Conservation (phyloP, 2,329 filamentous ascomycete species). For the Cercospora zeae-maydis region DNA sequence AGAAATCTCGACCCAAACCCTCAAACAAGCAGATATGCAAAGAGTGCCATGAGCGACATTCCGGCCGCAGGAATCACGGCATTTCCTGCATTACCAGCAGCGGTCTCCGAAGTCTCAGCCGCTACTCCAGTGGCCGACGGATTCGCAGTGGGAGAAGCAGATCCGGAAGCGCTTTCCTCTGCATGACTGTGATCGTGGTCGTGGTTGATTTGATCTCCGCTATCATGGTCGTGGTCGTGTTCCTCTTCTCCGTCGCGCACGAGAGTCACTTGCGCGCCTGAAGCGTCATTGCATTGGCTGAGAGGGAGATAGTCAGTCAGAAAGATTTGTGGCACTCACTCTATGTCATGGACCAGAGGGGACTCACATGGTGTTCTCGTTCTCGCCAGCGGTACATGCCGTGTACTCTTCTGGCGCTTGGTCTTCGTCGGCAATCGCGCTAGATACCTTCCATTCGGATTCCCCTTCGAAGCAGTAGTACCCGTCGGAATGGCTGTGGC, state of each 20-base stretch:
- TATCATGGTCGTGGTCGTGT: not conserved
- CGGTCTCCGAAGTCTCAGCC: not conserved
- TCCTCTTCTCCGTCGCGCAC: slow-evolving; percentile 3
- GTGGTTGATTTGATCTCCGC: not conserved
- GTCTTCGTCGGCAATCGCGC: not conserved
- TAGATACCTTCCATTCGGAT: slow-evolving; percentile 6
- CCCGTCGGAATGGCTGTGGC: slow-evolving; percentile 7
- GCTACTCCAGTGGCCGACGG: not conserved
- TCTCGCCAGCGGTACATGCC: not conserved
- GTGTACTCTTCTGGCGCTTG: slow-evolving; percentile 1
- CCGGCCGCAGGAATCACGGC: not conserved
- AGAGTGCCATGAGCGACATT: not conserved
- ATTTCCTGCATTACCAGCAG: not conserved
- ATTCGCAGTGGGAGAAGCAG: not conserved
- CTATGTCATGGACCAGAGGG: not conserved
- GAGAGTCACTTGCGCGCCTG: slow-evolving; percentile 1
- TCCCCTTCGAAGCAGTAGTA: slow-evolving; percentile 11
- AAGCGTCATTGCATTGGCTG: slow-evolving; percentile 7
- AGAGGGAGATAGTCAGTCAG: not conserved
- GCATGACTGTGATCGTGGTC: not conserved
- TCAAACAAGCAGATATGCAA: not conserved
- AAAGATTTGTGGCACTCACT: not conserved
- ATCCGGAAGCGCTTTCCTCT: not conserved
- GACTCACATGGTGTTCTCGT: not conserved
- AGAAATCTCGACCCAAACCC: too few species aligned